These are phyloP conservation scores for Pythium utonaiense DNA, from an alignment of 352 stramenopile genomes.

Conservation along the genomic window DNA sequence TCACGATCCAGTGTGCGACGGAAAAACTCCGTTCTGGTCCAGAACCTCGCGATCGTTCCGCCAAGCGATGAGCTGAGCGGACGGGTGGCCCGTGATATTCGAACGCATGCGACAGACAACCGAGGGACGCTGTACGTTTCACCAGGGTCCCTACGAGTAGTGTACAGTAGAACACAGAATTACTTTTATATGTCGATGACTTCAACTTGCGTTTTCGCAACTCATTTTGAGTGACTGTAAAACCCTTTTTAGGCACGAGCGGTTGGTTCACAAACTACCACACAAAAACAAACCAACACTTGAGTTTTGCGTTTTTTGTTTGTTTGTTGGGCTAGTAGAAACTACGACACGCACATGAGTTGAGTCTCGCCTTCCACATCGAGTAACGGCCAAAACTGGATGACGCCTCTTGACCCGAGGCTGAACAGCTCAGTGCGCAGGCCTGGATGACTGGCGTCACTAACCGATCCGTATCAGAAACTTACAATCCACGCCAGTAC, in stretches of 20 bases:
- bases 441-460: not conserved
- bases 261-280: no score
- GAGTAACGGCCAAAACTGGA: not conserved
- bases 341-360: not conserved
- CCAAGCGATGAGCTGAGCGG: conserved; percentile 4
- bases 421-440: no score
- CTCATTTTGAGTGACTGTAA: no score
- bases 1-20: not conserved
- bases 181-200: not conserved
- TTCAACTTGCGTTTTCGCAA: not conserved
- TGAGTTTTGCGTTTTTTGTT: no score
- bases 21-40: conserved; percentile 4
- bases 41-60: conserved; percentile 5
- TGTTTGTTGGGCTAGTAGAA: not conserved
- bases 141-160: not conserved
- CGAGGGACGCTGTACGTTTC: not conserved
- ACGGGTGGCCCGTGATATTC: not conserved
- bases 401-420: not conserved
- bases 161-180: no score
- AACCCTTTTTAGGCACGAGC: no score
- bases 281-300: no score
- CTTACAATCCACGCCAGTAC: conserved; percentile 19
- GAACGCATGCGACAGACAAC: conserved; percentile 24
- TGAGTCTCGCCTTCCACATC: no score
- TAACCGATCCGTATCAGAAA: not conserved